A percentile compares a stretch with the other conserved stretches of the same genome.
Conservation (phyloP, 371 early-diverging fungal species). For the Fennellomyces sp. region DNA sequence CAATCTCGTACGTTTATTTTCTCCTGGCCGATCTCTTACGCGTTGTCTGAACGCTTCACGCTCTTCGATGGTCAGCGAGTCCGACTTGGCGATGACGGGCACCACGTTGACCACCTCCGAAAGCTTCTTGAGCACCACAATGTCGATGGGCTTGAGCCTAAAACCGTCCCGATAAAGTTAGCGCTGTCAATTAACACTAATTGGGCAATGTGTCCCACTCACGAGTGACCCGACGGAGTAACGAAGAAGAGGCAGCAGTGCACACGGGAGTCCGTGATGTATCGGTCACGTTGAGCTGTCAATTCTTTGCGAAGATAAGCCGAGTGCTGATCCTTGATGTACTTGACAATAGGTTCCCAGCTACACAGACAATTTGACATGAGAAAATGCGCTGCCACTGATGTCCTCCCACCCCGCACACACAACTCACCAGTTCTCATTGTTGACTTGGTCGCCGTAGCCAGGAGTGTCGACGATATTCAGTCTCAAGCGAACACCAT, state of each 20-base stretch:
- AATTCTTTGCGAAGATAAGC: constrained; percentile 86
- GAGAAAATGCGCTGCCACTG: too few relatives aligned
- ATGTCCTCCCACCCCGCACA: too few relatives aligned
- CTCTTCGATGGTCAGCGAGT: constrained; percentile 78
- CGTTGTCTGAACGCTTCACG: constrained; percentile 69
- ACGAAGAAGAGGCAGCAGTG: constrained; percentile 81
- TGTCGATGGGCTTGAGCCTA: constrained; percentile 78
- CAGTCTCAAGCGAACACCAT: constrained; percentile 76
- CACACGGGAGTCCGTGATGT: constrained; percentile 80
- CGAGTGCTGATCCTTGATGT: constrained; percentile 90
- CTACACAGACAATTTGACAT: constrained; percentile 28
- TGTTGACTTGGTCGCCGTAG: constrained; percentile 81
- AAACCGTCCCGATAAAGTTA: too few relatives aligned
- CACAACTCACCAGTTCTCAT: constrained; percentile 72
- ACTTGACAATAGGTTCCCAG: constrained; percentile 87
- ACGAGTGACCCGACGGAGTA: constrained; percentile 71
- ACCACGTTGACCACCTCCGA: constrained; percentile 75
- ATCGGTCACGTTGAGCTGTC: constrained; percentile 79
- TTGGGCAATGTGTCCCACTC: too few relatives aligned
- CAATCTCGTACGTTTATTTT: too few relatives aligned
- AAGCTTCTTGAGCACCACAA: constrained; percentile 69
- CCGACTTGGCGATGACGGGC: constrained; percentile 85
- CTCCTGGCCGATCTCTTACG: constrained; percentile 30
- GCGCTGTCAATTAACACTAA: too few relatives aligned
- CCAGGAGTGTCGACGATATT: constrained; percentile 83